These are phyloP conservation scores for Aspergillus pseudoviridinutans DNA, from an alignment of 2,329 filamentous ascomycete genomes.

Conservation along the genomic window DNA sequence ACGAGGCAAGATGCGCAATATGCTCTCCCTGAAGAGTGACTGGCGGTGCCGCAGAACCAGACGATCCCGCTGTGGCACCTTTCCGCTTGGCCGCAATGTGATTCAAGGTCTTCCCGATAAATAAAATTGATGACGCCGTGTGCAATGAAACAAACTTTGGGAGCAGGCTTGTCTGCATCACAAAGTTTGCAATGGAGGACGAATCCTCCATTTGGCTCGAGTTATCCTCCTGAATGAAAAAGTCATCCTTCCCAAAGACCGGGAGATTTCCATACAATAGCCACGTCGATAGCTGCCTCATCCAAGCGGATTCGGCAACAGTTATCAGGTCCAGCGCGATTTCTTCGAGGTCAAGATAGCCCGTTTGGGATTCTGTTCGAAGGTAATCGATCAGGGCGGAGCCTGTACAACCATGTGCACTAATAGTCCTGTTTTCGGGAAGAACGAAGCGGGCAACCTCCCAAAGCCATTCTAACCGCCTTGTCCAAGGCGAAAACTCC, in stretches of 20 bases:
- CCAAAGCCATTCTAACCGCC: slow-evolving; percentile 83
- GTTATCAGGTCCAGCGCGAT: slow-evolving; percentile 69
- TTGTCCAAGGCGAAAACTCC: slow-evolving; percentile 83
- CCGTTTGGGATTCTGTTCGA: slow-evolving; percentile 73
- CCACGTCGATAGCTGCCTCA: slow-evolving; percentile 88
- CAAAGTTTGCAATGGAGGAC: slow-evolving; percentile 52
- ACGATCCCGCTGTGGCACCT: slow-evolving; percentile 27
- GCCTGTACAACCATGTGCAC: slow-evolving; percentile 53
- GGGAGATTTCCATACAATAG: slow-evolving; percentile 83
- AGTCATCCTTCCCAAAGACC: slow-evolving; percentile 72
- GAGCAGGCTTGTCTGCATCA: slow-evolving; percentile 57
- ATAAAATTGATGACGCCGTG: slow-evolving; percentile 79
- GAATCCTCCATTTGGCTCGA: slow-evolving; percentile 39
- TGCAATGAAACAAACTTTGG: slow-evolving; percentile 74
- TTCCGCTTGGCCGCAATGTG: slow-evolving; percentile 62
- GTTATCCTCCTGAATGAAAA: slow-evolving; percentile 64
- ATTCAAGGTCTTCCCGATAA: slow-evolving; percentile 84
- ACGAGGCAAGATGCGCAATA: slow-evolving; percentile 58
- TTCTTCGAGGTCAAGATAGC: slow-evolving; percentile 79
- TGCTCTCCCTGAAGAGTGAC: slow-evolving; percentile 47
- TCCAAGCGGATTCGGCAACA: slow-evolving; percentile 82
- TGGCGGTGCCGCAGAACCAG: slow-evolving; percentile 53
- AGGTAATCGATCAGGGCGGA: slow-evolving; percentile 74
- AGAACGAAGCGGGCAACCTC: slow-evolving; percentile 67
- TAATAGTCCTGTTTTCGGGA: slow-evolving; percentile 32